Conservation (phyloP, 1,284 basidiomycete species). For the Ustilago vetiveriae region DNA sequence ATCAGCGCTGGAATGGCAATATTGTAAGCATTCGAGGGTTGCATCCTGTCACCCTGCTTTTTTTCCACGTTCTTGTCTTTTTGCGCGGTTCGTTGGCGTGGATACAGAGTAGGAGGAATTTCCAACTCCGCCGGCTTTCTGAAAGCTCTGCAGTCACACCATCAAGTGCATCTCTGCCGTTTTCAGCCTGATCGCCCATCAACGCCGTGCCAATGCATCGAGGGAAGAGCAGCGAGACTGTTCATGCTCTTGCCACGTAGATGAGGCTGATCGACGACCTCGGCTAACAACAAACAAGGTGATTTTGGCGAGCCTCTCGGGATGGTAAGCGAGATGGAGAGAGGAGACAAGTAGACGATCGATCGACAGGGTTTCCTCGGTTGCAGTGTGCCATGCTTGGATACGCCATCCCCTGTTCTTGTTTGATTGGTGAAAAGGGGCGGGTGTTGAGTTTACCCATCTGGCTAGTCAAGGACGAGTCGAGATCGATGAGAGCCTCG, state of each 20-base stretch:
- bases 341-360: background rate
- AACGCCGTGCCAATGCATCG: too few relatives aligned
- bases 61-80: conserved; percentile 2
- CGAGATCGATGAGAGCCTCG: background rate
- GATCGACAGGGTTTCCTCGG: conserved; percentile 1
- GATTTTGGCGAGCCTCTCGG: too few relatives aligned
- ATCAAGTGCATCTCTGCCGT: too few relatives aligned
- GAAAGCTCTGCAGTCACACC: background rate
- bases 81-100: too few relatives aligned
- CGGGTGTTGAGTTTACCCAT: too few relatives aligned
- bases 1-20: background rate
- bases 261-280: too few relatives aligned
- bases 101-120: background rate
- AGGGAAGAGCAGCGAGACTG: too few relatives aligned
- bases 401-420: background rate
- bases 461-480: too few relatives aligned
- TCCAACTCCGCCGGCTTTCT: conserved; percentile 11
- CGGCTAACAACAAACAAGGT: background rate
- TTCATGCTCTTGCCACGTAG: too few relatives aligned
- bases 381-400: background rate
- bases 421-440: background rate
- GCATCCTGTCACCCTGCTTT: conserved; percentile 28
- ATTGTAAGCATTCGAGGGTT: conserved; percentile 10
- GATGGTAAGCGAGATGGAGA: too few relatives aligned
- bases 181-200: too few relatives aligned